Evolutionary conservation across 345 rosid species (phyloP).

Genomic region (Pseudoturritis turrita): DNA sequence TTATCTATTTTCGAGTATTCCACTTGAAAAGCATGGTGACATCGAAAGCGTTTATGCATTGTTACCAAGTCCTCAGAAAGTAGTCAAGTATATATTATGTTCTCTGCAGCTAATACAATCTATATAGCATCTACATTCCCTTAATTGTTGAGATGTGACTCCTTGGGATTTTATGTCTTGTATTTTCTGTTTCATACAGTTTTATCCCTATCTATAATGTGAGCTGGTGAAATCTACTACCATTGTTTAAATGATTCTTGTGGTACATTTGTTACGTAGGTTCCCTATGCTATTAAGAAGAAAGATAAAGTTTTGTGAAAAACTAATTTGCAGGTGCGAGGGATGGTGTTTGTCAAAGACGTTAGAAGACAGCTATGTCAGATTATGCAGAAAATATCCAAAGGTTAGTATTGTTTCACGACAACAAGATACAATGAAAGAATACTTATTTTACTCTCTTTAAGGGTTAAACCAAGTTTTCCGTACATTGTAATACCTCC

Average conservation of each 20-base stretch:
- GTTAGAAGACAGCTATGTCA: constrained; percentile 81
- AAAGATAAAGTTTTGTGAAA: not conserved
- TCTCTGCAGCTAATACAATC: not conserved
- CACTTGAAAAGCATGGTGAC: not conserved
- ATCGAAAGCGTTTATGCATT: not conserved
- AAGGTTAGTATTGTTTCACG: constrained; percentile 47
- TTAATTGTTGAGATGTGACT: not conserved
- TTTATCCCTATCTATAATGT: not conserved
- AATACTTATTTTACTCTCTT: not conserved
- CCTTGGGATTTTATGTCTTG: not conserved
- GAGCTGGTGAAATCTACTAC: not conserved
- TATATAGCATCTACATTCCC: not conserved
- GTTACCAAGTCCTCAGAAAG: not conserved
- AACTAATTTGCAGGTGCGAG: constrained; percentile 61
- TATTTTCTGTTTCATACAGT: not conserved
- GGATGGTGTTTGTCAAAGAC: constrained; percentile 91
- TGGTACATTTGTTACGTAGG: not conserved
- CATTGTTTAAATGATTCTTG: not conserved
- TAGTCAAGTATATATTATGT: not conserved
- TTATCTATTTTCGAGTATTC: not conserved
- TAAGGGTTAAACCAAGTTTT: not conserved
- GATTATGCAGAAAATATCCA: constrained; percentile 84
- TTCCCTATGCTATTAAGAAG: not conserved
- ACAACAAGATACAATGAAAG: not conserved
- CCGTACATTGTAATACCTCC: not conserved